phyloP scores from a whole-genome alignment of 495 filamentous ascomycete species.

The Aspergillus baeticus region DNA sequence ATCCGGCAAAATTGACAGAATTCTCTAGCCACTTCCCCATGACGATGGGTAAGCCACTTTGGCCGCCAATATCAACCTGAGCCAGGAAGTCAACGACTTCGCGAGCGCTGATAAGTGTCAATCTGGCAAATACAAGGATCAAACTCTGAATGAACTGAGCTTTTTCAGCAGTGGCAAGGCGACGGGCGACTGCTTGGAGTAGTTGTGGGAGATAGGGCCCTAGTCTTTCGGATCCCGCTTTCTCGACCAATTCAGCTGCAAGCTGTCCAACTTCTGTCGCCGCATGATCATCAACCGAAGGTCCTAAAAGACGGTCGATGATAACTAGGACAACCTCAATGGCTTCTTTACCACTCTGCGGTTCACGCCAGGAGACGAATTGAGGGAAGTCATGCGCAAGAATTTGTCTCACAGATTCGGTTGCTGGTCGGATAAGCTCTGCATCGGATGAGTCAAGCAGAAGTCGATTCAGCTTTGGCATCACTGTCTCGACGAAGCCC shows the following conservation, averaged over 20 bases:
- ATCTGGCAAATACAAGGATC: conserved; percentile 90
- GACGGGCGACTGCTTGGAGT: conserved; percentile 85
- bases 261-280: conserved; percentile 95
- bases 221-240: conserved; percentile 82
- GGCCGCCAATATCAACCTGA: conserved; percentile 68
- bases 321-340: conserved; percentile 86
- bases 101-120: conserved; percentile 77
- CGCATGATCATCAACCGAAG: conserved; percentile 79
- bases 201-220: conserved; percentile 88
- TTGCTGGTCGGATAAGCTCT: conserved; percentile 84
- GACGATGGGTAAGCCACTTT: conserved; percentile 81
- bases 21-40: conserved; percentile 95
- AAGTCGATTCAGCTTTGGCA: conserved; percentile 83
- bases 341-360: conserved; percentile 72
- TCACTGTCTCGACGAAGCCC: conserved; percentile 78
- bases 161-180: conserved; percentile 74
- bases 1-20: conserved; percentile 92
- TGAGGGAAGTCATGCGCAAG: conserved; percentile 84
- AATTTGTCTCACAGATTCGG: conserved; percentile 81
- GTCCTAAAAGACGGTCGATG: conserved; percentile 87
- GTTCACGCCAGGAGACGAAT: conserved; percentile 74
- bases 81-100: conserved; percentile 92
- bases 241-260: conserved; percentile 92
- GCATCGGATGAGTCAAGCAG: conserved; percentile 77
- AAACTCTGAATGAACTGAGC: conserved; percentile 88